phyloP scores from a whole-genome alignment of 306 rosid species.

The Sechiopsis laciniata region DNA sequence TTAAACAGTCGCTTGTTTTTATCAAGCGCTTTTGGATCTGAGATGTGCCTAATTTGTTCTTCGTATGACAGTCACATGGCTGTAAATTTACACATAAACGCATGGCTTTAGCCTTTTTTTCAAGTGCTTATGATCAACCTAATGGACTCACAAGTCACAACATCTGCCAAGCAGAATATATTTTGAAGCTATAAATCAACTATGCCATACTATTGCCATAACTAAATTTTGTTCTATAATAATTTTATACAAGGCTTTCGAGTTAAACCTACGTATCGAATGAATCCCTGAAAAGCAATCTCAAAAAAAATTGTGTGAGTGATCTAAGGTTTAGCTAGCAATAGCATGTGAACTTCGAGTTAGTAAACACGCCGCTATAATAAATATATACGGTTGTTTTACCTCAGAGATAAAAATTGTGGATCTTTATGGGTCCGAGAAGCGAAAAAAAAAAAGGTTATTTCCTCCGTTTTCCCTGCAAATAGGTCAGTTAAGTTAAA shows the following conservation, averaged over 20 bases:
- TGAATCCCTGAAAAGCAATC: not conserved
- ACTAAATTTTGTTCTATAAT: not conserved
- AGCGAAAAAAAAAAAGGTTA: constrained; percentile 15
- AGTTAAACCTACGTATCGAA: constrained; percentile 5
- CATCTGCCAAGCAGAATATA: not conserved
- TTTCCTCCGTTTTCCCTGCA: constrained; percentile 83
- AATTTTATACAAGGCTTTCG: constrained; percentile 12
- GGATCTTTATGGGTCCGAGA: not conserved
- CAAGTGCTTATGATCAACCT: not conserved
- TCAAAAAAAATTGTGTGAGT: constrained; percentile 5
- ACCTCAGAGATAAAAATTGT: not conserved
- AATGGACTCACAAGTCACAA: not conserved
- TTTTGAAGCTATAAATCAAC: not conserved
- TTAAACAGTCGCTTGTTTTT: not conserved
- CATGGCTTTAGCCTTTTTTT: not conserved
- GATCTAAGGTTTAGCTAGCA: constrained; percentile 5
- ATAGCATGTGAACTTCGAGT: not conserved
- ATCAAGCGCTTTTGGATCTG: not conserved
- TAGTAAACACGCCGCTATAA: not conserved
- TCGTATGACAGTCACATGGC: not conserved
- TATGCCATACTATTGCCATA: not conserved
- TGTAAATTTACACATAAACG: not conserved
- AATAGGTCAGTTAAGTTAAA: constrained; percentile 9
- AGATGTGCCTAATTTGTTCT: not conserved
- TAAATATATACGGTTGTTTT: not conserved